phyloP scores from a whole-genome alignment of 2,329 filamentous ascomycete species.

The Neonectria faginata region DNA sequence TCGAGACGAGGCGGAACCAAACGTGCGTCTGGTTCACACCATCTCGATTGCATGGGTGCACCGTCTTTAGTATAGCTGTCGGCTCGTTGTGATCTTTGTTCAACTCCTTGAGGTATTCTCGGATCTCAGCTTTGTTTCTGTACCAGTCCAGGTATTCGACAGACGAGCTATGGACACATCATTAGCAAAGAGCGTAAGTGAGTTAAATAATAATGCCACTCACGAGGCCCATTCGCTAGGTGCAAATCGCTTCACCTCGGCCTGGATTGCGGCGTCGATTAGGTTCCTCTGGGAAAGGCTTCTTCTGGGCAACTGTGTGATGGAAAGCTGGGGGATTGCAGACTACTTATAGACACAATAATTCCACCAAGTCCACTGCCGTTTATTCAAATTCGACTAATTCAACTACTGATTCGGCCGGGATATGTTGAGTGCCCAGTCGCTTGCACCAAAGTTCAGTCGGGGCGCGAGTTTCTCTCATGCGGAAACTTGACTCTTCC shows the following conservation, averaged over 20 bases:
- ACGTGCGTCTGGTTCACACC: constrained; percentile 51
- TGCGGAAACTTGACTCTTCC: too few relatives aligned
- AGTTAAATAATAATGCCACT: constrained; percentile 13
- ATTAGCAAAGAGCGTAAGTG: background rate
- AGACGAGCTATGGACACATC: background rate
- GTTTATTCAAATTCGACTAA: too few relatives aligned
- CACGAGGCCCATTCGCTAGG: constrained; percentile 67
- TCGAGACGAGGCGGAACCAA: constrained; percentile 59
- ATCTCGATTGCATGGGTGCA: background rate
- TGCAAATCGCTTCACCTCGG: constrained; percentile 54
- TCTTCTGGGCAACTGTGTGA: too few relatives aligned
- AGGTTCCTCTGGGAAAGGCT: background rate
- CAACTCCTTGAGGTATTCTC: constrained; percentile 62
- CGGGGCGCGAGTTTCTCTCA: too few relatives aligned
- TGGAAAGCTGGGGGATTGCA: too few relatives aligned
- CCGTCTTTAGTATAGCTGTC: background rate
- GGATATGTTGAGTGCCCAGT: too few relatives aligned
- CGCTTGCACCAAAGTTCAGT: too few relatives aligned
- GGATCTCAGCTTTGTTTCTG: constrained; percentile 58
- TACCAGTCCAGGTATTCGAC: background rate
- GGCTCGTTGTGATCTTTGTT: constrained; percentile 55
- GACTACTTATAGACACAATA: too few relatives aligned
- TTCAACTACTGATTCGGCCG: too few relatives aligned
- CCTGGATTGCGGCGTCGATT: background rate
- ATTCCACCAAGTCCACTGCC: too few relatives aligned